phyloP scores from a whole-genome alignment of 2,329 filamentous ascomycete species.

The Aspergillus bombycis region DNA sequence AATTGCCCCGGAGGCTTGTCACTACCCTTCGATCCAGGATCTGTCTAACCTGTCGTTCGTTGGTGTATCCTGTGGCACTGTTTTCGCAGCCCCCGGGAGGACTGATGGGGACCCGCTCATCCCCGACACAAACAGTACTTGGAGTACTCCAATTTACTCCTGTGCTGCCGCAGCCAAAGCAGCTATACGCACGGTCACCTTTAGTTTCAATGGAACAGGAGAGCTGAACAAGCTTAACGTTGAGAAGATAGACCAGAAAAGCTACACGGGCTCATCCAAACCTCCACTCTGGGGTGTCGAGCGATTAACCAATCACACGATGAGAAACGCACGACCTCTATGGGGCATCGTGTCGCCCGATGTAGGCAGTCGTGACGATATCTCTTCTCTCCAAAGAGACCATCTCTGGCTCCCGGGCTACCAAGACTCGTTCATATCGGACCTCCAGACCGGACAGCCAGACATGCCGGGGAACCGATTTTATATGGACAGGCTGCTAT shows the following conservation, averaged over 20 bases:
- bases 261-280: neutral
- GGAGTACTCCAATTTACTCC: neutral
- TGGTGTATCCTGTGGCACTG: neutral
- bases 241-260: neutral
- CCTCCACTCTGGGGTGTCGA: conserved; percentile 1
- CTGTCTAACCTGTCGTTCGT: neutral
- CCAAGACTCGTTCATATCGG: neutral
- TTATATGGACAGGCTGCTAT: neutral
- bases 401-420: neutral
- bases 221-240: neutral
- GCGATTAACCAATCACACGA: neutral
- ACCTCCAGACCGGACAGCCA: neutral
- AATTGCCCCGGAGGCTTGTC: neutral
- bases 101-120: neutral
- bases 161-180: neutral
- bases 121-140: neutral
- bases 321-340: neutral
- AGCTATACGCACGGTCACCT: neutral
- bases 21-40: neutral
- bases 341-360: neutral
- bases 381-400: neutral
- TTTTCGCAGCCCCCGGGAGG: neutral
- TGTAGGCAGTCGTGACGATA: neutral
- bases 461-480: neutral
- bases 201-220: neutral